phyloP scores from a whole-genome alignment of 75 land plant genomes.

The Cupressus sempervirens region DNA sequence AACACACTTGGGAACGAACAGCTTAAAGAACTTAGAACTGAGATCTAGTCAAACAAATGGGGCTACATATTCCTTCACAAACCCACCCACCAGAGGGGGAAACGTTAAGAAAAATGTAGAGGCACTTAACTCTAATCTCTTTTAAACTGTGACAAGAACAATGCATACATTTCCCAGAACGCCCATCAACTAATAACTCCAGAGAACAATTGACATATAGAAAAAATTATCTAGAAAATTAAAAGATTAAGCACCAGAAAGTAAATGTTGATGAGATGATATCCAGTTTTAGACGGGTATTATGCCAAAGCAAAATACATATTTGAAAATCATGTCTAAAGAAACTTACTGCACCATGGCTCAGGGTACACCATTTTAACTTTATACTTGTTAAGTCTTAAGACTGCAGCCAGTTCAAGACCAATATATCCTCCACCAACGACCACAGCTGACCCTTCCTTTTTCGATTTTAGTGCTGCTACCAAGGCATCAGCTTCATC shows the following conservation, averaged over 20 bases:
- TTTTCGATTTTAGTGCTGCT: slow-evolving; percentile 65
- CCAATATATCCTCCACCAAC: slow-evolving; percentile 99
- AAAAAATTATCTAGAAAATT: neutral
- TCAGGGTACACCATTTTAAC: slow-evolving; percentile 98
- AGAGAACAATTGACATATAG: neutral
- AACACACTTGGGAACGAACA: neutral
- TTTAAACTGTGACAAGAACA: neutral
- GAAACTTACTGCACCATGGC: slow-evolving; percentile 96
- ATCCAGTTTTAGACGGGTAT: neutral
- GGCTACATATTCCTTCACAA: neutral
- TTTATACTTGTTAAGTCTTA: slow-evolving; percentile 70
- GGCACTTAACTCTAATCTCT: neutral
- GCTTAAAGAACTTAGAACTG: neutral
- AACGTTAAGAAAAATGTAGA: neutral
- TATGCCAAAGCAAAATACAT: neutral
- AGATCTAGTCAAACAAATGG: neutral
- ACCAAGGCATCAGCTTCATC: slow-evolving; percentile 88
- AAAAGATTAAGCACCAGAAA: neutral
- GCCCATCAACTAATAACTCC: neutral
- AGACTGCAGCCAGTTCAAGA: slow-evolving; percentile 83
- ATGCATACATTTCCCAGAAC: neutral
- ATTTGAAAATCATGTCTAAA: neutral
- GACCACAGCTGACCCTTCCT: slow-evolving; percentile 73
- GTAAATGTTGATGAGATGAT: neutral
- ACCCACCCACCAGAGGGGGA: neutral